These are phyloP conservation scores for Candida endomychidarum DNA, from an alignment of 805 yeast species.

Conservation along the genomic window DNA sequence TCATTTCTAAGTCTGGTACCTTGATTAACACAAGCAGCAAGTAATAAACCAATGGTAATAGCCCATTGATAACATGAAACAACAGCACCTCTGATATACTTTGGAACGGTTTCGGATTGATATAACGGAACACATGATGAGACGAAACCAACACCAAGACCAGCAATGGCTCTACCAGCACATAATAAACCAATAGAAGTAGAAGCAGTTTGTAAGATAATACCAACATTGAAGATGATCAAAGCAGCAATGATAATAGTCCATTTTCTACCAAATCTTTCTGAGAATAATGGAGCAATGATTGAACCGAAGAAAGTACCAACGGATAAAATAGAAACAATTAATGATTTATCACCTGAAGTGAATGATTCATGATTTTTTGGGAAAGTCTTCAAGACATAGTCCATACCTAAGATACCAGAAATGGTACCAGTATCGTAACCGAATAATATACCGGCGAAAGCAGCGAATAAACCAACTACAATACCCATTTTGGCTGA, in stretches of 20 bases:
- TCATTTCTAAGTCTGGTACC: slow-evolving; percentile 33
- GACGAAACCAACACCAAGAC: slow-evolving; percentile 45
- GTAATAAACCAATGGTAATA: slow-evolving; percentile 47
- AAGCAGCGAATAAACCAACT: slow-evolving; percentile 81
- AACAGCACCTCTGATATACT: slow-evolving; percentile 59
- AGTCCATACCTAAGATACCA: slow-evolving; percentile 72
- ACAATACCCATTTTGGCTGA: slow-evolving; percentile 45
- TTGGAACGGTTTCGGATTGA: slow-evolving; percentile 76
- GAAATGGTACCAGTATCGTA: slow-evolving; percentile 87
- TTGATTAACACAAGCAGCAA: slow-evolving; percentile 50
- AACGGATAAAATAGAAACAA: slow-evolving; percentile 72
- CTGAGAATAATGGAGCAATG: slow-evolving; percentile 64
- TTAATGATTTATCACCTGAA: slow-evolving; percentile 62
- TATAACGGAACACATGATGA: slow-evolving; percentile 72
- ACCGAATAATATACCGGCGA: slow-evolving; percentile 86
- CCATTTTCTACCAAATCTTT: slow-evolving; percentile 65
- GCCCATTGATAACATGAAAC: slow-evolving; percentile 46
- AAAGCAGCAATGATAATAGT: slow-evolving; percentile 62
- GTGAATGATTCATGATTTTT: slow-evolving; percentile 49
- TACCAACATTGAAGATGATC: slow-evolving; percentile 53
- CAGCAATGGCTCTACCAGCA: slow-evolving; percentile 47
- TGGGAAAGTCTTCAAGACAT: slow-evolving; percentile 58
- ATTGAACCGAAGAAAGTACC: slow-evolving; percentile 84
- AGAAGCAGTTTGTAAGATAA: slow-evolving; percentile 34
- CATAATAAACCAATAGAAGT: slow-evolving; percentile 37